Evolutionary conservation across 139 green algal species (phyloP), one percentile per base, ranked within the genome.

Genomic region (Chlamydomonas eustigma): DNA sequence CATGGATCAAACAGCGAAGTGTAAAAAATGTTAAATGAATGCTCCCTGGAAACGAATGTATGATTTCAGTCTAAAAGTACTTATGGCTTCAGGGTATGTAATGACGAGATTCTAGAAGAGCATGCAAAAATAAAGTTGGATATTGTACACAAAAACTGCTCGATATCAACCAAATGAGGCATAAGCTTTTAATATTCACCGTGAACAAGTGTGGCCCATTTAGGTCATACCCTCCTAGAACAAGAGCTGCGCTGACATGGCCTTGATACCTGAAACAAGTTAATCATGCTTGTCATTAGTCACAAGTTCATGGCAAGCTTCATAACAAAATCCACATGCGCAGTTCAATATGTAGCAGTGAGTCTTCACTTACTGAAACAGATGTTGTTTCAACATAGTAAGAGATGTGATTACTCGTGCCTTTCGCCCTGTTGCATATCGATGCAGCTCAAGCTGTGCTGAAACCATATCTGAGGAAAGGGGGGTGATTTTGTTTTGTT

Each of bases 171-270:
- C n/a, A n/a, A n/a, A n/a, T 58, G 34, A 68, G 52, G 12, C 32
- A 8, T 25, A 25, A 68, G 52, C 52, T 35, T 22, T 28, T 5
- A 8, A 34, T 4, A 4, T 34, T 39, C 65, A 97, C 91, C 1
- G 95, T 97, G 87, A 97, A 95, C 0, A 99, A 84, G 82, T 99
- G 96, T 4, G 96, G 93, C 1, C 96, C 96, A 24, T 92, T 91
- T 68, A 94, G 75, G 78, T 99, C 96, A 12, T 96, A 86, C 12
- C 96, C 96, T 6, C 96, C 96, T 33, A 99, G 87, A 24, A 99
- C 92, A 6, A 99, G 86, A 35, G 96, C 96, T 6, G 96, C 96
- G 44, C 84, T 90, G 4, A 99, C 89, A 74, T 99, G 88, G 0
- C 96, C 96, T 76, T 99, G 96, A 82, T 99, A 98, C 79, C 85